Percentiles rank a stretch among this genome's conserved stretches.
Evolutionary conservation across 225 moss, liverwort and hornwort species (phyloP).

Genomic region (Sphagnum contortum): DNA sequence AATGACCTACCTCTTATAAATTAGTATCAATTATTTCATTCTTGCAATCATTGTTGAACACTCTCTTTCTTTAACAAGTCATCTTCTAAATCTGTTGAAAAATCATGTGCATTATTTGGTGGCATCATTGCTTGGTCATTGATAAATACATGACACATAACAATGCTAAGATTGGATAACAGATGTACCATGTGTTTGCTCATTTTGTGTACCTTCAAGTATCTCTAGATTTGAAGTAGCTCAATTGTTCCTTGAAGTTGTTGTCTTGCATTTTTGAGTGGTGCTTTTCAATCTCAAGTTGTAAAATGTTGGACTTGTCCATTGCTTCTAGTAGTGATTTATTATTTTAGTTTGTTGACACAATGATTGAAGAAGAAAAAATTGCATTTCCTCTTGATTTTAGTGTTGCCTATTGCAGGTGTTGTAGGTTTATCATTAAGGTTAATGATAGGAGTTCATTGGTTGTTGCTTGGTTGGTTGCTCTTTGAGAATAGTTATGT

Average conservation of each 20-base stretch:
- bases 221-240: not conserved
- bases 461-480: not conserved
- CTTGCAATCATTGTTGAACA: too few species aligned
- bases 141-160: constrained; percentile 1
- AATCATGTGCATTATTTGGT: too few species aligned
- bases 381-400: not conserved
- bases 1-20: too few species aligned
- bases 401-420: not conserved
- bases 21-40: too few species aligned
- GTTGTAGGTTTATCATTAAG: not conserved
- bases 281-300: not conserved
- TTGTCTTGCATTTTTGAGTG: not conserved
- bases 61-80: too few species aligned
- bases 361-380: not conserved
- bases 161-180: not conserved
- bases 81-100: too few species aligned
- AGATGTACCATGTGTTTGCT: not conserved
- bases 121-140: not conserved
- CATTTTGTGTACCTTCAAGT: not conserved
- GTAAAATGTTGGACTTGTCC: not conserved
- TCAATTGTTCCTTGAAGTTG: not conserved
- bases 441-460: not conserved
- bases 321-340: not conserved
- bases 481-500: not conserved
- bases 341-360: not conserved